Evolutionary conservation across 225 moss, liverwort and hornwort genomes (phyloP), one percentile per base, ranked within the genome.

Genomic region (Takakia lepidozioides): DNA sequence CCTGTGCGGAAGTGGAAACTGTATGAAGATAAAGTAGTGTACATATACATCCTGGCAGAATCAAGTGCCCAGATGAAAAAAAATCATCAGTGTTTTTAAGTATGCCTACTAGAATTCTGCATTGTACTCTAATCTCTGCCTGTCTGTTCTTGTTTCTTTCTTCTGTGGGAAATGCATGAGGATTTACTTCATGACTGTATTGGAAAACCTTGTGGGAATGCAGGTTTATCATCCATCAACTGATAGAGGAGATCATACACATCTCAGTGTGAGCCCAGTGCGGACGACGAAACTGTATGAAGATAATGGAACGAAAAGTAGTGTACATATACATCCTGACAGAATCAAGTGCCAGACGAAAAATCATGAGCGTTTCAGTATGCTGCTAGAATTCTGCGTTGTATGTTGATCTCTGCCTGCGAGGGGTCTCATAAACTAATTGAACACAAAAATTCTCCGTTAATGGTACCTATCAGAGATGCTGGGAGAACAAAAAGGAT

Each of bases 301-400:
- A n/a, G n/a, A n/a, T n/a, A n/a, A n/a, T n/a, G n/a, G n/a, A n/a
- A n/a, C n/a, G 19, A n/a, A n/a, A n/a, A n/a, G n/a, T n/a, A n/a
- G n/a, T n/a, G 19, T 59, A 59, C 67, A 34, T 63, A 43, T 60
- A 71, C 60, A 71, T 55, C 63, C 52, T 50, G 62, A 65, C 45
- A 36, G 45, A 35, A 29, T 57, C 46, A 51, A 50, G 60, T 46
- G 57, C 13, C 29, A 56, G 32, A 27, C 48, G 43, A 18, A 49
- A 24, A 57, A 52, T 13, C 27, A 10, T 28, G 54, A 32, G 11
- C 7, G 11, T 6, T 32, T 32, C 11, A 32, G 32, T 6, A 7
- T 6, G 11, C 32, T 6, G 52, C 29, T 25, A 36, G 19, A 23
- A 34, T 53, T 27, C 19, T 47, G 52, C 46, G 54, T 37, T 52